These are phyloP conservation scores for Trypanosoma conorhini DNA, from an alignment of 208 protist genomes.

Conservation along the genomic window DNA sequence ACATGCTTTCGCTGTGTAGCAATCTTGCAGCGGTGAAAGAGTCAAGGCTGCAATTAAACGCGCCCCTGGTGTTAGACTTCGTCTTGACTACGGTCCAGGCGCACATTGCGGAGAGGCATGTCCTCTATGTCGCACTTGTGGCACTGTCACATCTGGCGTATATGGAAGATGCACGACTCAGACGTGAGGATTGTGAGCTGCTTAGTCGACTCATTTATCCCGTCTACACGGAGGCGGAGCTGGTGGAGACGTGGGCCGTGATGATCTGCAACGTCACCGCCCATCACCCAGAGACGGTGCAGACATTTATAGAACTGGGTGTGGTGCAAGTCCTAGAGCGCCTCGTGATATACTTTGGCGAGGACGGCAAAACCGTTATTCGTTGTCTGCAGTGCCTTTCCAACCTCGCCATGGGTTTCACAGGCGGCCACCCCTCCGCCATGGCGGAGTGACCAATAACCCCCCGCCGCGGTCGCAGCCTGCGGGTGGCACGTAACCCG, in stretches of 20 bases:
- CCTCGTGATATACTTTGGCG: constrained; percentile 39
- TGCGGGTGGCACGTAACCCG: not conserved
- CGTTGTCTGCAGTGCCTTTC: constrained; percentile 45
- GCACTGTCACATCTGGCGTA: constrained; percentile 30
- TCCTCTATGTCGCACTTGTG: constrained; percentile 34
- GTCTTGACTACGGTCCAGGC: constrained; percentile 23
- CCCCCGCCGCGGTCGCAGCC: not conserved
- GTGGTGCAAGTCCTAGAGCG: constrained; percentile 46
- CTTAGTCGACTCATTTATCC: constrained; percentile 21
- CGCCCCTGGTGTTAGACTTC: constrained; percentile 17
- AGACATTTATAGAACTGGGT: constrained; percentile 32
- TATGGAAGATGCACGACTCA: constrained; percentile 2
- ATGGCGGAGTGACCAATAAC: not conserved
- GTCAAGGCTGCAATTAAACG: constrained; percentile 13
- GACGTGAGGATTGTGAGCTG: constrained; percentile 16
- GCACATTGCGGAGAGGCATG: constrained; percentile 25
- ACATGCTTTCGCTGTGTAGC: constrained; percentile 31
- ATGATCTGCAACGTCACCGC: constrained; percentile 47
- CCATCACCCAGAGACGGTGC: constrained; percentile 29
- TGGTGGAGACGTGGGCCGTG: constrained; percentile 44
- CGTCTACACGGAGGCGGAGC: constrained; percentile 29
- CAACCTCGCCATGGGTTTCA: constrained; percentile 30
- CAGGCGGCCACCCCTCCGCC: constrained; percentile 12
- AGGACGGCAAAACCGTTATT: constrained; percentile 26
- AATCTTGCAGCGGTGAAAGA: constrained; percentile 31